Conservation (phyloP, 495 filamentous ascomycete genomes). For the Annulohypoxylon maeteangense region DNA sequence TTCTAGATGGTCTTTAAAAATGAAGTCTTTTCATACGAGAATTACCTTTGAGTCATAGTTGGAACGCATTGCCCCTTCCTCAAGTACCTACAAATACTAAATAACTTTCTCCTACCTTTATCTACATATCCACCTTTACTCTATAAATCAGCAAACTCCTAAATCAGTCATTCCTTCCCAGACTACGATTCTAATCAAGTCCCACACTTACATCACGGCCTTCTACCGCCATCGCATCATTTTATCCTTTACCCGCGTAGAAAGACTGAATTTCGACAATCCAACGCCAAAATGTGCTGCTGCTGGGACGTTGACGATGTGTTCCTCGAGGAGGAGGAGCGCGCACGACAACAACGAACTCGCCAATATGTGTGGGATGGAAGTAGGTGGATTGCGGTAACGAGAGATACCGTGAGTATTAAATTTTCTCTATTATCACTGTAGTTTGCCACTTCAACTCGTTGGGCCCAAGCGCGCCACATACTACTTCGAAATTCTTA, state of each 20-base stretch:
- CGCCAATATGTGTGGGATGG: conserved; percentile 51
- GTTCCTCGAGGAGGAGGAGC: conserved; percentile 52
- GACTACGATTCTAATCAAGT: not conserved
- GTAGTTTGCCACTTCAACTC: not conserved
- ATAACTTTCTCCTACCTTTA: not conserved
- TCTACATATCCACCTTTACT: not conserved
- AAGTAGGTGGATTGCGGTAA: conserved; percentile 41
- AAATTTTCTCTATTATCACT: not conserved
- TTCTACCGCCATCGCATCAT: not conserved
- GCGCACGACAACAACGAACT: conserved; percentile 17
- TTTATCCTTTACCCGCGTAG: not conserved
- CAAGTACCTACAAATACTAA: not conserved
- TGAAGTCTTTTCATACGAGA: not conserved
- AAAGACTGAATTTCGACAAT: not conserved
- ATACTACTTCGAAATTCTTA: not conserved
- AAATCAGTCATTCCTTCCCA: not conserved
- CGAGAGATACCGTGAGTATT: conserved; percentile 32
- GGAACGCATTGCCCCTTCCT: not conserved
- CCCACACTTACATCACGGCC: not conserved
- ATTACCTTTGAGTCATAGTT: not conserved
- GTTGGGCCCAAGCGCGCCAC: not conserved
- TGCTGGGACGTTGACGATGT: conserved; percentile 57
- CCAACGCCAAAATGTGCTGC: conserved; percentile 52
- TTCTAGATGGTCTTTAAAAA: not conserved
- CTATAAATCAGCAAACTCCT: not conserved